Conservation (phyloP, 495 filamentous ascomycete genomes). For the Xanthoparmelia taractica region DNA sequence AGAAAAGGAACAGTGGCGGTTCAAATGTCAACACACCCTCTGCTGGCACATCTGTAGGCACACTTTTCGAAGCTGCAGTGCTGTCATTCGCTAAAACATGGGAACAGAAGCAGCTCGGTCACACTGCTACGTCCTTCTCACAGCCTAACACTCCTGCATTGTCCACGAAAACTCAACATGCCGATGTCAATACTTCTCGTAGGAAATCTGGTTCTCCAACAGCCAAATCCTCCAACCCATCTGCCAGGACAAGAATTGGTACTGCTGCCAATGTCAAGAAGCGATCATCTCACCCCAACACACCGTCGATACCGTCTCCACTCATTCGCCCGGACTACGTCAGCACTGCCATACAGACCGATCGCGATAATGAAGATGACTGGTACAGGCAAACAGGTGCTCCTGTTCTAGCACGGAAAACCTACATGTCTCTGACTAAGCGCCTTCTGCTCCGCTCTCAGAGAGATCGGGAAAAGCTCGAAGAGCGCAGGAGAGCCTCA, state of each 20-base stretch:
- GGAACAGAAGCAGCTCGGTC: conserved; percentile 21
- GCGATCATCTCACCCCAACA: conserved; percentile 32
- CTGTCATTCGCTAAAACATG: background rate
- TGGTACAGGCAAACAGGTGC: conserved; percentile 18
- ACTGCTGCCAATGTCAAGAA: conserved; percentile 19
- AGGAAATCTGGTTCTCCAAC: conserved; percentile 23
- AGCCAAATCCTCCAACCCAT: conserved; percentile 10
- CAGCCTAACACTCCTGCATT: conserved; percentile 24
- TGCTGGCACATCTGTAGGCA: conserved; percentile 22
- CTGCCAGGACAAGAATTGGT: conserved; percentile 11
- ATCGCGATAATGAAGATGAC: conserved; percentile 33
- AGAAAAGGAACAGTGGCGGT: conserved; percentile 42
- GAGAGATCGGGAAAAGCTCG: conserved; percentile 35
- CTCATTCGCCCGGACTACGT: conserved; percentile 36
- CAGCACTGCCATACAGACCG: conserved; percentile 41
- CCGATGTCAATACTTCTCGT: conserved; percentile 22
- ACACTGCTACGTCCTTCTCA: conserved; percentile 19
- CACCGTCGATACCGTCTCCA: conserved; percentile 28
- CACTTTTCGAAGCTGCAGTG: background rate
- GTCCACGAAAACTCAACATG: conserved; percentile 20
- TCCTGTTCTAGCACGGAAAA: conserved; percentile 22
- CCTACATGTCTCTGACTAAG: conserved; percentile 36
- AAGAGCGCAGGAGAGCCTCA: conserved; percentile 25
- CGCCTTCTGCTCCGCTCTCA: conserved; percentile 41
- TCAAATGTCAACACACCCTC: conserved; percentile 33